Conservation (phyloP, 371 early-diverging fungal species). For the Basidiobolus heterosporus region DNA sequence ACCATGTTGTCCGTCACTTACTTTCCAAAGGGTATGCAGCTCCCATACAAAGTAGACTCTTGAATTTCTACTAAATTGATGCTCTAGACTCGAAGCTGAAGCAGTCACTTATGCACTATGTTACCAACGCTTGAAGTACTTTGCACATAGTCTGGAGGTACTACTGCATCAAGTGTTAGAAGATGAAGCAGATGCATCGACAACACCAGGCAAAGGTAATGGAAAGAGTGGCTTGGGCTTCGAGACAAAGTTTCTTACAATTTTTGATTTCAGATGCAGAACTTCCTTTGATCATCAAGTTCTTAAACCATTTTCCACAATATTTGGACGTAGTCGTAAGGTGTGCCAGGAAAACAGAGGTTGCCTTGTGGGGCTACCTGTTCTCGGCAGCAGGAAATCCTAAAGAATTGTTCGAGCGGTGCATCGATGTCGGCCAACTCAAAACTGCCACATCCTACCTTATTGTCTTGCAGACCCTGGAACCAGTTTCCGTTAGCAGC, state of each 20-base stretch:
- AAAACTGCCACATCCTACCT: constrained; percentile 71
- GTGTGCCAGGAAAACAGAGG: constrained; percentile 80
- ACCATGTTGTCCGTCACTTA: background rate
- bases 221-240: background rate
- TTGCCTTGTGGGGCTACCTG: constrained; percentile 72
- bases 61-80: background rate
- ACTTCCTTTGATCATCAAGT: constrained; percentile 46
- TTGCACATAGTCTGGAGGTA: constrained; percentile 69
- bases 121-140: constrained; percentile 55
- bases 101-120: constrained; percentile 44
- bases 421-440: constrained; percentile 44
- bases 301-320: constrained; percentile 54
- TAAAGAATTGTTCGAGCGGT: constrained; percentile 56
- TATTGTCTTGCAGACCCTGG: constrained; percentile 69
- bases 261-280: constrained; percentile 25
- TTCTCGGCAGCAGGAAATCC: constrained; percentile 68
- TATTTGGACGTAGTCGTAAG: constrained; percentile 69
- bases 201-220: background rate
- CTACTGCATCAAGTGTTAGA: constrained; percentile 67
- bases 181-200: constrained; percentile 41
- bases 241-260: background rate
- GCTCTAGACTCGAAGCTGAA: constrained; percentile 18
- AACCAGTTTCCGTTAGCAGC: constrained; percentile 8
- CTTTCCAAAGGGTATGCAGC: background rate
- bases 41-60: background rate